Percentiles rank a stretch among this genome's conserved stretches.
These are phyloP conservation scores for Nephelium lappaceum DNA, from an alignment of 345 rosid genomes.

Conservation along the genomic window DNA sequence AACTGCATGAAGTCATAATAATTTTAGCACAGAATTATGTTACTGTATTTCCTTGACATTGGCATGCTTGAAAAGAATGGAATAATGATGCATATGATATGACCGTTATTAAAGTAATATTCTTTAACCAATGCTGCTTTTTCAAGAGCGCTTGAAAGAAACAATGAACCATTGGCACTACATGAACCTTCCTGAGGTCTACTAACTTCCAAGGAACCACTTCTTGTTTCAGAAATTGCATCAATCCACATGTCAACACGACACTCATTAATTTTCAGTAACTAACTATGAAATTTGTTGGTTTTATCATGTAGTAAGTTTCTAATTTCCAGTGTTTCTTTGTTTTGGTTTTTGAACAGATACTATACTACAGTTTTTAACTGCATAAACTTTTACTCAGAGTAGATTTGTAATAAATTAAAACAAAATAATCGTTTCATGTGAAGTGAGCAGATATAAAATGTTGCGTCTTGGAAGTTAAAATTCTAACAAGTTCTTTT, in stretches of 20 bases:
- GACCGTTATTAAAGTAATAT: neutral
- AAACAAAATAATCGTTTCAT: neutral
- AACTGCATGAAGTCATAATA: neutral
- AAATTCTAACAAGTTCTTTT: neutral
- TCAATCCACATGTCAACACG: neutral
- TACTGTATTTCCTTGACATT: neutral
- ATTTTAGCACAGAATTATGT: neutral
- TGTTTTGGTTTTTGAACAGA: neutral
- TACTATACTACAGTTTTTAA: too few relatives aligned
- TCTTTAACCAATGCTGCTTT: neutral
- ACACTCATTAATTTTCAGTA: neutral
- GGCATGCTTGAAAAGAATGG: neutral
- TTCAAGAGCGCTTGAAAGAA: neutral
- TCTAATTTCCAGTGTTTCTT: neutral
- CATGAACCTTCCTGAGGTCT: neutral
- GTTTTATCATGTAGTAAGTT: neutral
- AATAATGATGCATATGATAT: neutral
- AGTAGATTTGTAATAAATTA: neutral
- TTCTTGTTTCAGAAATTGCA: neutral
- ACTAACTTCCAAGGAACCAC: neutral
- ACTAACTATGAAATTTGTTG: neutral
- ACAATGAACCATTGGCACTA: neutral
- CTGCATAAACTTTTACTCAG: neutral
- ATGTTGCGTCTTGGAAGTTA: neutral
- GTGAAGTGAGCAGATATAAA: too few relatives aligned